Evolutionary conservation across 331 rosid species (phyloP), one percentile per base, ranked within the genome.

Genomic region (Quercus tomentella): DNA sequence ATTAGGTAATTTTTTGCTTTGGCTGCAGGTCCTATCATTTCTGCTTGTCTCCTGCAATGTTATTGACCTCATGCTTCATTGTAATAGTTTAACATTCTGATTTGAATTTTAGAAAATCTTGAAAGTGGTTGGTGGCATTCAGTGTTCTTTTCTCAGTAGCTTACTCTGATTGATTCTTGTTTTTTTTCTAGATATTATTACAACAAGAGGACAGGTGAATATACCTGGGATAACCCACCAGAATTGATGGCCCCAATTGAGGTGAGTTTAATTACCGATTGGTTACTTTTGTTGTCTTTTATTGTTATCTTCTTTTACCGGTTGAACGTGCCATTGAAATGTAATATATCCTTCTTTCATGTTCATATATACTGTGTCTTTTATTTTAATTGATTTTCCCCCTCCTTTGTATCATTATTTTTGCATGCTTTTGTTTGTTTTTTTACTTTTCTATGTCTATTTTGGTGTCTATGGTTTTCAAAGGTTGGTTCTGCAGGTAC

Each of bases 181-280:
- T 20, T 54, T 73, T 73, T 85, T 78, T 23, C 52, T 89, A 96
- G 99, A 77, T 96, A 96, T 84, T 93, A 93, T 84, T 93, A 93
- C 92, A 96, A 96, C 87, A 93, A 85, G 87, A 93, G 87, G 84
- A 89, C 98, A 26, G 90, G 88, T 77, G 97, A 93, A 79, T 93
- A 98, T 74, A 91, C 91, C 83, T 96, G 98, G 99, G 99, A 96
- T 81, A 96, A 96, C 82, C 99, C 99, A 73, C 66, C 88, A 81
- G 98, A 96, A 55, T 86, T 96, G 82, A 96, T 96, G 98, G 87
- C 98, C 37, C 98, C 99, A 16, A 77, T 93, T 66, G 98, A 96
- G 99, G 97, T 96, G 92, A 86, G 88, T 77, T 83, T 21, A 68
- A 76, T 82, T 30, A 25, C 67, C 62, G 54, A 83, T 55, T 68